A percentile compares a stretch with the other conserved stretches of the same genome.
Conservation (phyloP, 2,329 filamentous ascomycete species). For the Penicillium sp. region DNA sequence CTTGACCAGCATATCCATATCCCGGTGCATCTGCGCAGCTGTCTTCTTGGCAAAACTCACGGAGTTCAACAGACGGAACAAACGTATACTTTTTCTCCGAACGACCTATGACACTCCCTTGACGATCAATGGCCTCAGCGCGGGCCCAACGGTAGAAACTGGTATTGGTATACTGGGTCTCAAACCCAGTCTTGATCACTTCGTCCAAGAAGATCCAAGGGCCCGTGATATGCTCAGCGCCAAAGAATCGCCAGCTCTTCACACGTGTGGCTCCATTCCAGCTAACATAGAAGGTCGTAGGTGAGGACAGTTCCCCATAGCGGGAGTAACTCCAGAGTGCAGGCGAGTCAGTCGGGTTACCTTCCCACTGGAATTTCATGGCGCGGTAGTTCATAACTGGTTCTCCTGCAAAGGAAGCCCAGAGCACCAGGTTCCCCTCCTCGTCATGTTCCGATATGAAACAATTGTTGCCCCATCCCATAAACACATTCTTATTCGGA, state of each 20-base stretch:
- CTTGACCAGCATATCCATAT: constrained; percentile 30
- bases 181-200: constrained; percentile 35
- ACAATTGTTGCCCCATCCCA: constrained; percentile 41
- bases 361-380: constrained; percentile 41
- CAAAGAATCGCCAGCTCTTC: constrained; percentile 34
- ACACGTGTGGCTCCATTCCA: constrained; percentile 41
- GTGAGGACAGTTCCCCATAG: constrained; percentile 20
- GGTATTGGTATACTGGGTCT: constrained; percentile 32
- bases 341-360: constrained; percentile 37
- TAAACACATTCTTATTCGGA: constrained; percentile 35
- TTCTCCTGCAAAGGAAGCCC: constrained; percentile 32
- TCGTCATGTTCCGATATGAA: constrained; percentile 38
- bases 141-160: constrained; percentile 31
- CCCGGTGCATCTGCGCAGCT: constrained; percentile 27
- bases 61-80: constrained; percentile 32
- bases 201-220: constrained; percentile 29
- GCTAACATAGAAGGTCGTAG: constrained; percentile 35
- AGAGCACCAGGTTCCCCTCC: constrained; percentile 36
- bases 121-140: constrained; percentile 33
- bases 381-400: constrained; percentile 41
- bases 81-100: constrained; percentile 35
- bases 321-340: constrained; percentile 38
- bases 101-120: constrained; percentile 30
- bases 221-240: constrained; percentile 26
- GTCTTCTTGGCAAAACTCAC: constrained; percentile 27